phyloP scores from a whole-genome alignment of 305 asterid species.

The Fraxinus ornus region DNA sequence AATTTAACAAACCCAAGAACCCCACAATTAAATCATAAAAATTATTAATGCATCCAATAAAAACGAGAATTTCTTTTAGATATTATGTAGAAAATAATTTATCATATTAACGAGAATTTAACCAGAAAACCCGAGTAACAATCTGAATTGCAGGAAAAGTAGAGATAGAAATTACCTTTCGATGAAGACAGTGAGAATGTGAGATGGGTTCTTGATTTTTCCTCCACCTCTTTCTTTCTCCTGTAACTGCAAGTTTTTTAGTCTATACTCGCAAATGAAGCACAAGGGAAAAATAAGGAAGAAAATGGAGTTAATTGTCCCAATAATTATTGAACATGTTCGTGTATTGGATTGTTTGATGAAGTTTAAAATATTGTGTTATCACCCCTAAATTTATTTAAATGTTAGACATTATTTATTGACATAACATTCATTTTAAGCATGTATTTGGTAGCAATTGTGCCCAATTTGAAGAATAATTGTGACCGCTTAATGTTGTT shows the following conservation, averaged over 20 bases:
- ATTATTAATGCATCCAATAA: neutral
- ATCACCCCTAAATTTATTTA: too few species aligned
- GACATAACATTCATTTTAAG: too few species aligned
- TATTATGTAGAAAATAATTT: neutral
- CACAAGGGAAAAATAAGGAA: too few species aligned
- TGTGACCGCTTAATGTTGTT: too few species aligned
- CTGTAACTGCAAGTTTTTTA: neutral
- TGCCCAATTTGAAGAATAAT: too few species aligned
- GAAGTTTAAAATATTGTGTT: too few species aligned
- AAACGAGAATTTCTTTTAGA: neutral
- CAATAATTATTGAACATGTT: too few species aligned
- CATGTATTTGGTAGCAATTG: too few species aligned
- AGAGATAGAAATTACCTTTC: conserved; percentile 31
- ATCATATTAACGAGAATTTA: neutral
- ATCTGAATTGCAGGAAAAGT: neutral
- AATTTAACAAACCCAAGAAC: neutral
- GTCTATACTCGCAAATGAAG: too few species aligned
- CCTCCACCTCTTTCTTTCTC: conserved; percentile 11
- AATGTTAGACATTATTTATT: too few species aligned
- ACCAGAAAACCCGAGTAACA: neutral
- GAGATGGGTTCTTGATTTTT: conserved; percentile 24
- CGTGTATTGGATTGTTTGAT: too few species aligned
- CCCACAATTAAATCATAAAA: neutral
- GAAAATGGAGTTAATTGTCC: too few species aligned
- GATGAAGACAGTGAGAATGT: neutral